These are phyloP conservation scores for Eutrema japonicum DNA, from an alignment of 345 rosid species.

Conservation along the genomic window DNA sequence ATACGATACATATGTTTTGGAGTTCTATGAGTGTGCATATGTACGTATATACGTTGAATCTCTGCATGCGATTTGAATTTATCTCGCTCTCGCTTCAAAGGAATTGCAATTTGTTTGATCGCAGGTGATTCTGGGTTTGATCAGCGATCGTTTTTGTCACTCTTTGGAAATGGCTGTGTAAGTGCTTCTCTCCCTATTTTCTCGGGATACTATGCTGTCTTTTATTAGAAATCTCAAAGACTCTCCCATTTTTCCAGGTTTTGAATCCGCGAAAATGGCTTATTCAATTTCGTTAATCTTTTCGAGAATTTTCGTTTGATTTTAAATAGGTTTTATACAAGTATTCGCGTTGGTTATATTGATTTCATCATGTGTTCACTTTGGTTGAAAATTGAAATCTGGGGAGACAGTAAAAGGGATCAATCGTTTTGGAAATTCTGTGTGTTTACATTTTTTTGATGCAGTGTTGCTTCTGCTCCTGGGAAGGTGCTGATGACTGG, in stretches of 20 bases:
- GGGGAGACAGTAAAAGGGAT: constrained; percentile 6
- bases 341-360: not conserved
- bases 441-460: not conserved
- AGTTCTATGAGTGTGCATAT: not conserved
- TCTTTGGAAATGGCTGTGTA: constrained; percentile 43
- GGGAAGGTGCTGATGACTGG: constrained; percentile 97
- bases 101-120: constrained; percentile 31
- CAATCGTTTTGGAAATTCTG: not conserved
- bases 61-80: constrained; percentile 18
- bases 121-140: constrained; percentile 39
- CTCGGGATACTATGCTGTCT: constrained; percentile 10
- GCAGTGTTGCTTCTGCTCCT: constrained; percentile 96
- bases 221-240: constrained; percentile 13
- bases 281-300: not conserved
- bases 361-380: not conserved
- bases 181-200: constrained; percentile 24
- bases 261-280: constrained; percentile 13
- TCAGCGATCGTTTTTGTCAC: constrained; percentile 32
- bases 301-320: not conserved
- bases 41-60: not conserved
- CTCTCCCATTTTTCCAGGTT: not conserved
- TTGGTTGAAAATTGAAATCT: not conserved
- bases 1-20: not conserved
- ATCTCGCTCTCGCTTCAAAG: constrained; percentile 12
- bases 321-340: not conserved